Evolutionary conservation across 2,329 filamentous ascomycete species (phyloP).

Genomic region (Ilyonectria sp.): DNA sequence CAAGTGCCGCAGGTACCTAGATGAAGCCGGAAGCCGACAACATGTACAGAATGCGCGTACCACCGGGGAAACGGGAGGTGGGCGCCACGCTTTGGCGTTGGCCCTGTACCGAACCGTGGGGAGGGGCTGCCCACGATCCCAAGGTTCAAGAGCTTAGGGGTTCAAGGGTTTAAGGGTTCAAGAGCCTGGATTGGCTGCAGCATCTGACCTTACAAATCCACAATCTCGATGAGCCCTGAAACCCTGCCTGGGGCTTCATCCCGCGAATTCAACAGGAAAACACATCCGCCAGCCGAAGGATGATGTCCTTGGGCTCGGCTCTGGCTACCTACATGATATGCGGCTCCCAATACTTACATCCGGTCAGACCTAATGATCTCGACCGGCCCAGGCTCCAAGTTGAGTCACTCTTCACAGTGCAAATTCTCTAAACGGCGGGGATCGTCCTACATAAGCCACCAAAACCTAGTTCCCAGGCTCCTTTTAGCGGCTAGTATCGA

Average conservation of each 20-base stretch:
- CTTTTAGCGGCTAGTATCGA: constrained; percentile 29
- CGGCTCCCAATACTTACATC: not conserved
- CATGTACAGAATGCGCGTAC: not conserved
- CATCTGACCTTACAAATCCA: not conserved
- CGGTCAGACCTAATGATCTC: constrained; percentile 45
- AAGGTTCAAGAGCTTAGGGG: constrained; percentile 3
- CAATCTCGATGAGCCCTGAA: not conserved
- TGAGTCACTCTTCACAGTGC: constrained; percentile 17
- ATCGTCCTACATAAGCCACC: constrained; percentile 32
- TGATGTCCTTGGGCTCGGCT: constrained; percentile 5
- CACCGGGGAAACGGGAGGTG: constrained; percentile 8
- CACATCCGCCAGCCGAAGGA: constrained; percentile 7
- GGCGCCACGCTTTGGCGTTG: constrained; percentile 19
- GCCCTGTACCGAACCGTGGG: constrained; percentile 28
- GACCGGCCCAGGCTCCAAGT: constrained; percentile 13
- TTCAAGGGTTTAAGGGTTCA: not conserved
- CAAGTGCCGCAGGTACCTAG: constrained; percentile 1
- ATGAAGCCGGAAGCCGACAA: no score
- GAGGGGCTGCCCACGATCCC: constrained; percentile 5
- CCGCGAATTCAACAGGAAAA: not conserved
- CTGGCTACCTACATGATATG: constrained; percentile 31
- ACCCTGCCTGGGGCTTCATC: not conserved
- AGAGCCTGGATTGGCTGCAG: not conserved
- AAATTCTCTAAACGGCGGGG: constrained; percentile 9
- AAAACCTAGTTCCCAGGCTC: constrained; percentile 25